A percentile compares a stretch with the other conserved stretches of the same genome.
These are phyloP conservation scores for Sphaerostilbella broomeana DNA, from an alignment of 2,329 filamentous ascomycete genomes.

Conservation along the genomic window DNA sequence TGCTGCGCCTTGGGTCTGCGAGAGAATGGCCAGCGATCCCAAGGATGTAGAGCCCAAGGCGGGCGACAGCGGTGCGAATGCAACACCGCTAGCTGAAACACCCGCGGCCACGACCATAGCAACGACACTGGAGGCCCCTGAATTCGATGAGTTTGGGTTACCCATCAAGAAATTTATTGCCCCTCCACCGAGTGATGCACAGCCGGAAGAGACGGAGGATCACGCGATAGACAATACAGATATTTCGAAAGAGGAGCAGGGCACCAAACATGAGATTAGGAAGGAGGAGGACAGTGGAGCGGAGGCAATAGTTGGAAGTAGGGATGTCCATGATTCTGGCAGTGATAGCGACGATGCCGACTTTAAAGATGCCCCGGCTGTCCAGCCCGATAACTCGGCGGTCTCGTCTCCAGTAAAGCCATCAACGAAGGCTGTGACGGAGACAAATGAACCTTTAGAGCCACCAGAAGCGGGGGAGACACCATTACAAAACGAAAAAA, in stretches of 20 bases:
- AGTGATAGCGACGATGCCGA: slow-evolving; percentile 34
- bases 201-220: background rate
- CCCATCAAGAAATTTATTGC: slow-evolving; percentile 49
- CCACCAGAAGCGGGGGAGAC: slow-evolving; percentile 14
- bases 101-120: slow-evolving; percentile 21
- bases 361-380: slow-evolving; percentile 31
- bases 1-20: slow-evolving; percentile 6
- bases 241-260: background rate
- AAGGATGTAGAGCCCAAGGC: slow-evolving; percentile 22
- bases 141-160: slow-evolving; percentile 66
- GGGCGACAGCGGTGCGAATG: slow-evolving; percentile 14
- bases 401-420: background rate
- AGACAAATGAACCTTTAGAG: slow-evolving; percentile 6
- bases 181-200: slow-evolving; percentile 19
- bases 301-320: background rate
- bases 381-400: slow-evolving; percentile 1
- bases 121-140: slow-evolving; percentile 26
- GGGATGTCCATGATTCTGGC: slow-evolving; percentile 16
- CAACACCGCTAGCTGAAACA: slow-evolving; percentile 17
- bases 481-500: too few relatives aligned
- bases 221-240: slow-evolving; percentile 8
- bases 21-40: slow-evolving; percentile 18
- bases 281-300: slow-evolving; percentile 11
- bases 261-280: slow-evolving; percentile 3
- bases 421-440: slow-evolving; percentile 9